Evolutionary conservation across 2,329 filamentous ascomycete genomes (phyloP), one percentile per base, ranked within the genome.

Genomic region (Cladosporium sp.): DNA sequence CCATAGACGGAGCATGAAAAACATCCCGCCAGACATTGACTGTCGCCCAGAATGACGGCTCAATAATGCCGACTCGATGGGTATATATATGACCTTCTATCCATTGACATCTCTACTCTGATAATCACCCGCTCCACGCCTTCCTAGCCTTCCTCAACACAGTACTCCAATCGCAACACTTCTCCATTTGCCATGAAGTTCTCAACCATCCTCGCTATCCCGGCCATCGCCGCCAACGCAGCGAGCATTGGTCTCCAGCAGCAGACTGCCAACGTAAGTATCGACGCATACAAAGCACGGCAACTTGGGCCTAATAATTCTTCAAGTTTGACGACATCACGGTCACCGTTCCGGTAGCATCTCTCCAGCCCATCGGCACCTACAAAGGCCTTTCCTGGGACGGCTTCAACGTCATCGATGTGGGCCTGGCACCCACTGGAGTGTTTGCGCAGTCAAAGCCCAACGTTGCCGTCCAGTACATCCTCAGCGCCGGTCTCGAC

Each of bases 391-490:
- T 53, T 35, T 9, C 15, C 2, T 53, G 50, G 50, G 50, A 53
- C 9, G 25, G 36, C 17, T 53, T 53, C 50, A 53, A 53, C 9
- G 50, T 53, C 35, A 53, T 53, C 39, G 35, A 53, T n/a, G 36
- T 42, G 20, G 24, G 10, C 15, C 17, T n/a, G 20, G 50, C 50
- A 2, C 50, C 36, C 15, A 32, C 34, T 22, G 50, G 50, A 12
- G 50, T 53, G 4, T 15, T 36, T 10, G 35, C 39, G 7, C 50
- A 53, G 19, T 19, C 4, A n/a, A 48, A 48, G 17, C 45, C 45
- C 45, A 48, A 48, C 28, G 50, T 53, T n/a, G 36, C 50, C 35
- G 50, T 42, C 24, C 50, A 53, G n/a, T 53, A 40, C 50, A 6
- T 40, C 35, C 36, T 42, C 12, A 32, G n/a, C 50, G 17, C 35